Conservation (phyloP, 805 yeast genomes). For the Yarrowia keelungensis region DNA sequence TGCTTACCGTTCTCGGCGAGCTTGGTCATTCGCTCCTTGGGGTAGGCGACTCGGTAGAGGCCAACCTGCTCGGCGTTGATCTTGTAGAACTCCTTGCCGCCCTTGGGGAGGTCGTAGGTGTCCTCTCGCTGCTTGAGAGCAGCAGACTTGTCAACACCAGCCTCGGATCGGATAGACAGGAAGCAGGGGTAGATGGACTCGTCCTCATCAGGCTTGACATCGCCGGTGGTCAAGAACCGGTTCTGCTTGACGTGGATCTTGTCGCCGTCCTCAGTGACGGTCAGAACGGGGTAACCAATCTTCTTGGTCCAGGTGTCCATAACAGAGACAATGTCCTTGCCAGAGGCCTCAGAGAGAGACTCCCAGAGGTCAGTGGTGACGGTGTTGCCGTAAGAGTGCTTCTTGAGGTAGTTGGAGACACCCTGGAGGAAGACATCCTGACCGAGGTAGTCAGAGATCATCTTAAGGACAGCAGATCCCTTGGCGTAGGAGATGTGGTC, state of each 20-base stretch:
- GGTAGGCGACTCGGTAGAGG: conserved; percentile 65
- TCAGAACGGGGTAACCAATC: conserved; percentile 75
- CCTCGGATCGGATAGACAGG: conserved; percentile 60
- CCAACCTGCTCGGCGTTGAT: conserved; percentile 68
- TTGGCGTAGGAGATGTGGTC: conserved; percentile 82
- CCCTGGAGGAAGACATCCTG: conserved; percentile 73
- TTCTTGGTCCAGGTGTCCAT: conserved; percentile 77
- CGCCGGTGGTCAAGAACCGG: conserved; percentile 70
- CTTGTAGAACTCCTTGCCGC: conserved; percentile 57
- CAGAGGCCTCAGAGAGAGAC: conserved; percentile 67
- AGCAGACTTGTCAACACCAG: conserved; percentile 66
- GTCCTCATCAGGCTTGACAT: conserved; percentile 64
- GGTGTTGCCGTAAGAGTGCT: conserved; percentile 72
- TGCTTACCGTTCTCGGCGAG: conserved; percentile 61
- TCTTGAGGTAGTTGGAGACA: conserved; percentile 70
- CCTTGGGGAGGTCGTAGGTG: conserved; percentile 55
- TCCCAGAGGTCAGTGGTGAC: conserved; percentile 76
- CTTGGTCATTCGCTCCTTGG: conserved; percentile 58
- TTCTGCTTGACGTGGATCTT: conserved; percentile 59
- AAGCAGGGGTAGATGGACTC: conserved; percentile 61
- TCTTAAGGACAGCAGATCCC: conserved; percentile 78
- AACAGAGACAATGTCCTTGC: conserved; percentile 62
- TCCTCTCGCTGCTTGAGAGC: conserved; percentile 61
- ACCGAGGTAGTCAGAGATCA: conserved; percentile 77
- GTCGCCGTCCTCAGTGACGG: conserved; percentile 55